Base-by-base conservation (phyloP, 306 rosid genomes). In the Cucurbita moschata region DNA sequence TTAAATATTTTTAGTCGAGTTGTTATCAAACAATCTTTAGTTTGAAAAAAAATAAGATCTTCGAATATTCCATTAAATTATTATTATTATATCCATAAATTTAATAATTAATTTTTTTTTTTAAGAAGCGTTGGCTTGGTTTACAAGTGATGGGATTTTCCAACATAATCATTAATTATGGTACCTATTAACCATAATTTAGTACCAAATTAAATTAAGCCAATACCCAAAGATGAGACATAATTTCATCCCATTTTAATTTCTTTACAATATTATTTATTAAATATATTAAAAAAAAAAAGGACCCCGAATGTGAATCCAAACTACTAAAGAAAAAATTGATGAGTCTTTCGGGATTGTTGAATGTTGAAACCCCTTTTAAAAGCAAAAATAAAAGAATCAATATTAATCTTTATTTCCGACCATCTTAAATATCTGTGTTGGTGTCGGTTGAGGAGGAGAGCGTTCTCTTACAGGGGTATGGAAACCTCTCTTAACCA, bases 111-210 rank as follows among this genome's bases (percentile, higher is more conserved):
- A 30, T 30, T 30, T 30, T 30, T 30, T 30, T 30, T 30, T 30
- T 30, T 30, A 62, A 13, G 42, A 14, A 15, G 71, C n/a, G 49
- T 5, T 66, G 39, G 54, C 54, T 66, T 66, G 16, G 19, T 44
- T 67, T 7, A 46, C 40, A 46, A 67, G 72, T 21, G 56, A 46
- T 67, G 2, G 38, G 12, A 44, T 44, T 43, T 44, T 6, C 55
- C 55, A 67, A 67, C 72, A 67, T 67, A 67, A 67, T 67, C 72
- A 67, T 67, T 67, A 1, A 67, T 67, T 11, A 67, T 21, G 0
- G 72, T 46, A 21, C 53, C 23, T 46, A 67, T 67, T 46, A 67
- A 19, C 11, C 55, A 19, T 46, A 46, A 67, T 67, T 67, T 67
- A 46, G 72, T 16, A 64, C 35, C 42, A 4, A 64, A 64, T 64